Percentiles rank a stretch among this genome's conserved stretches.
Evolutionary conservation across 768 basidiomycete species (phyloP).

Genomic region (Phanerodontia chrysosporium): DNA sequence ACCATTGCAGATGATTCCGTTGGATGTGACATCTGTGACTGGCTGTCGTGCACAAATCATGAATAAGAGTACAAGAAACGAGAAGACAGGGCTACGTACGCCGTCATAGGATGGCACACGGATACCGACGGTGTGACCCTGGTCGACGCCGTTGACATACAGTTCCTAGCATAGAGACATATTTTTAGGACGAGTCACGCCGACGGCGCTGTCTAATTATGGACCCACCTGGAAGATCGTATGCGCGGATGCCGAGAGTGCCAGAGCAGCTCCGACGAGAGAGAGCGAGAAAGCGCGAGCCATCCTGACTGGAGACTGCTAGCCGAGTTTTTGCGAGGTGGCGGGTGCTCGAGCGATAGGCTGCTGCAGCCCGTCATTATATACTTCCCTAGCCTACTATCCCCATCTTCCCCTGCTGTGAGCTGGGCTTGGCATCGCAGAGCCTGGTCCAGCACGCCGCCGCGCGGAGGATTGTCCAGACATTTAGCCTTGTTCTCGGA

Average conservation of each 20-base stretch:
- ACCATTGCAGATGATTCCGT: constrained; percentile 55
- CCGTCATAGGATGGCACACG: constrained; percentile 46
- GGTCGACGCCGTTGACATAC: constrained; percentile 48
- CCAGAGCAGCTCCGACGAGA: constrained; percentile 26
- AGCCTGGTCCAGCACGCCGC: no score
- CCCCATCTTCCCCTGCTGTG: no score
- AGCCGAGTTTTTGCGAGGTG: no score
- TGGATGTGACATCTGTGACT: constrained; percentile 52
- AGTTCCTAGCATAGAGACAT: constrained; percentile 26
- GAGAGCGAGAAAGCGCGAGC: background rate
- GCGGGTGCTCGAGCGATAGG: no score
- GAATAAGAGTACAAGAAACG: constrained; percentile 26
- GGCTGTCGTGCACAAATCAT: constrained; percentile 35
- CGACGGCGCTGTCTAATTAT: no score
- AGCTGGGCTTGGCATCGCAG: no score
- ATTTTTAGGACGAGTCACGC: no score
- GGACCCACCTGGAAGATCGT: constrained; percentile 44
- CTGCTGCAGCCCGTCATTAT: no score
- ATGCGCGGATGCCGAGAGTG: constrained; percentile 38
- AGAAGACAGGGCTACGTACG: constrained; percentile 34
- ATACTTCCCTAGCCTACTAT: no score
- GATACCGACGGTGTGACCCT: constrained; percentile 41
- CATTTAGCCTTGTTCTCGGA: background rate
- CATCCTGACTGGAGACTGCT: background rate
- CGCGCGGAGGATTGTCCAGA: background rate